Evolutionary conservation across 2,329 filamentous ascomycete genomes (phyloP).

Genomic region (Pezicula carpinea): DNA sequence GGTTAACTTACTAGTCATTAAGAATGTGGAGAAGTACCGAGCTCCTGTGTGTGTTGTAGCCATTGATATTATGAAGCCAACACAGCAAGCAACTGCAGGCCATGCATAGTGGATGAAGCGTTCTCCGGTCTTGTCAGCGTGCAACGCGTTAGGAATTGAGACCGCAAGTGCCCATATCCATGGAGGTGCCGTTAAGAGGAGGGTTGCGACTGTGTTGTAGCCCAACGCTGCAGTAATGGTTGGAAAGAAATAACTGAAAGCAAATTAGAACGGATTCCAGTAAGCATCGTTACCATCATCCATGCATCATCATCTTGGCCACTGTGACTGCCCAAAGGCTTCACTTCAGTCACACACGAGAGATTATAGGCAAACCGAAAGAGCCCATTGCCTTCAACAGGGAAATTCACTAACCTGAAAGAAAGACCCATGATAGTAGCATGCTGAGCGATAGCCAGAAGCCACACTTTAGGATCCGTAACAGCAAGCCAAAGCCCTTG

Average conservation of each 20-base stretch:
- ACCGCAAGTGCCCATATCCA: conserved; percentile 55
- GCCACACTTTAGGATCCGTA: conserved; percentile 57
- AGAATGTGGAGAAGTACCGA: conserved; percentile 21
- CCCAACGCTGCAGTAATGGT: conserved; percentile 43
- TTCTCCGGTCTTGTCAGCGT: conserved; percentile 45
- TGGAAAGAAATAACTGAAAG: neutral
- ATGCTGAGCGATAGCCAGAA: conserved; percentile 60
- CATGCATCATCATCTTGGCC: no score
- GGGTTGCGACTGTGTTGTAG: conserved; percentile 46
- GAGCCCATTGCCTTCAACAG: conserved; percentile 44
- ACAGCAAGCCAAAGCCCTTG: conserved; percentile 53
- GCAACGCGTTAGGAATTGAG: conserved; percentile 50
- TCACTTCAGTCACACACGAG: no score
- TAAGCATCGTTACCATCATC: no score
- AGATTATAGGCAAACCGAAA: neutral
- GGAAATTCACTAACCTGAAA: conserved; percentile 41
- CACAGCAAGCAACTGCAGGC: conserved; percentile 1
- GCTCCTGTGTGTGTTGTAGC: conserved; percentile 17
- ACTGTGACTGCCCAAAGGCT: no score
- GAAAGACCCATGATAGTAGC: conserved; percentile 53
- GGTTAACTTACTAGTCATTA: conserved; percentile 11
- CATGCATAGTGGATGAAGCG: conserved; percentile 1
- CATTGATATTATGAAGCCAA: conserved; percentile 23
- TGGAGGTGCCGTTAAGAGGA: conserved; percentile 52
- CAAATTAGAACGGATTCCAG: no score